These are phyloP conservation scores for Aspergillus hortae DNA, from an alignment of 2,329 filamentous ascomycete species.

Conservation along the genomic window DNA sequence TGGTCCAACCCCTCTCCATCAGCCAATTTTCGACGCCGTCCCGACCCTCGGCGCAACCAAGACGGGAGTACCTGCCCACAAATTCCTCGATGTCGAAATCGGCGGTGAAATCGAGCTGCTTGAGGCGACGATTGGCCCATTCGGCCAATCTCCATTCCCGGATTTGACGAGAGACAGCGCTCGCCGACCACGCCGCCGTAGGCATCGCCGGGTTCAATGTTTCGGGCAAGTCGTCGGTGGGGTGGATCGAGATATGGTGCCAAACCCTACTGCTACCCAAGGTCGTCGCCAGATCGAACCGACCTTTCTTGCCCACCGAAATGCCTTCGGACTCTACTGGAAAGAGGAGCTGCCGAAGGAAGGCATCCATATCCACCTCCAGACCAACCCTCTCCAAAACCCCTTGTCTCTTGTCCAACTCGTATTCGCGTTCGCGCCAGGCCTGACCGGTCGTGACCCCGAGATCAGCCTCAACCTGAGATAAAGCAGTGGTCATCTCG, in stretches of 20 bases:
- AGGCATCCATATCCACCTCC: constrained; percentile 78
- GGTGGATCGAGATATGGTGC: constrained; percentile 91
- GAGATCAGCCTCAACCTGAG: constrained; percentile 72
- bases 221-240: constrained; percentile 79
- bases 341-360: constrained; percentile 77
- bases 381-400: constrained; percentile 81
- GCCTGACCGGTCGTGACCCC: constrained; percentile 67
- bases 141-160: constrained; percentile 91
- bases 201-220: constrained; percentile 66
- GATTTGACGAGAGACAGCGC: constrained; percentile 85
- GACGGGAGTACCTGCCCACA: constrained; percentile 69
- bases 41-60: constrained; percentile 84
- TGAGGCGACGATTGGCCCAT: constrained; percentile 92
- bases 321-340: constrained; percentile 76
- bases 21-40: constrained; percentile 95
- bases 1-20: constrained; percentile 94
- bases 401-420: constrained; percentile 75
- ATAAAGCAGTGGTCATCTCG: constrained; percentile 80
- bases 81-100: constrained; percentile 97
- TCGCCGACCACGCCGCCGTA: constrained; percentile 88
- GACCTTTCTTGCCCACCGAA: constrained; percentile 69
- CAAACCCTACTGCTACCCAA: constrained; percentile 84
- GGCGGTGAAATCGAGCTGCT: constrained; percentile 88
- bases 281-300: constrained; percentile 71
- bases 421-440: constrained; percentile 69